Conservation (phyloP, 1,284 basidiomycete genomes). For the Taiwanofungus camphoratus region DNA sequence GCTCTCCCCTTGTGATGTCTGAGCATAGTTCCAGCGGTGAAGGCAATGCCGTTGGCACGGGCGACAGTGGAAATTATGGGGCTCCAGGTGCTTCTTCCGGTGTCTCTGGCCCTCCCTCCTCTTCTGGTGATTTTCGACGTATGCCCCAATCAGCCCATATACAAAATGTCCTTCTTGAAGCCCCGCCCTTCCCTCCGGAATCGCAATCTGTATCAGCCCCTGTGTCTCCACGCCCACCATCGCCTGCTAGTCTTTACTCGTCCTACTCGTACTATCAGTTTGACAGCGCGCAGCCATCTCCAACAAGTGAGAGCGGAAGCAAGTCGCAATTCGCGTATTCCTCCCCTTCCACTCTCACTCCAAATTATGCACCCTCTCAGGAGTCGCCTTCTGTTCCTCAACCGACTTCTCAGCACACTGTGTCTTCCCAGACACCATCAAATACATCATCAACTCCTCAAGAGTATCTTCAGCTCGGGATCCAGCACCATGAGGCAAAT, state of each 20-base stretch:
- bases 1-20: too few relatives aligned
- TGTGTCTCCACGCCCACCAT: slow-evolving; percentile 11
- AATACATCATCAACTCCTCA: slow-evolving; percentile 36
- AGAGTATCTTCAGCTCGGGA: slow-evolving; percentile 71
- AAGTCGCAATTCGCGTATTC: neutral
- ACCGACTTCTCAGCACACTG: slow-evolving; percentile 11
- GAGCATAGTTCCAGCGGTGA: too few relatives aligned
- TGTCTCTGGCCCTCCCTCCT: too few relatives aligned
- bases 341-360: slow-evolving; percentile 9
- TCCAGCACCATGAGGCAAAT: slow-evolving; percentile 77
- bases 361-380: slow-evolving; percentile 5
- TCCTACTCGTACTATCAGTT: slow-evolving; percentile 61
- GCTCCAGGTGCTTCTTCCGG: too few relatives aligned
- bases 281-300: slow-evolving; percentile 31
- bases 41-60: too few relatives aligned
- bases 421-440: slow-evolving; percentile 10
- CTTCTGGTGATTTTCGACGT: too few relatives aligned
- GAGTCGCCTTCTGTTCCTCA: slow-evolving; percentile 14
- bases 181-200: slow-evolving; percentile 1
- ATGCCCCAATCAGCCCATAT: too few relatives aligned
- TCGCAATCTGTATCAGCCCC: slow-evolving; percentile 6
- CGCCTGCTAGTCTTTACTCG: slow-evolving; percentile 52
- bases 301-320: slow-evolving; percentile 7
- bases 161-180: too few relatives aligned
- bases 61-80: too few relatives aligned